phyloP scores from a whole-genome alignment of 2,329 filamentous ascomycete species.

The Colletotrichum plurivorum region DNA sequence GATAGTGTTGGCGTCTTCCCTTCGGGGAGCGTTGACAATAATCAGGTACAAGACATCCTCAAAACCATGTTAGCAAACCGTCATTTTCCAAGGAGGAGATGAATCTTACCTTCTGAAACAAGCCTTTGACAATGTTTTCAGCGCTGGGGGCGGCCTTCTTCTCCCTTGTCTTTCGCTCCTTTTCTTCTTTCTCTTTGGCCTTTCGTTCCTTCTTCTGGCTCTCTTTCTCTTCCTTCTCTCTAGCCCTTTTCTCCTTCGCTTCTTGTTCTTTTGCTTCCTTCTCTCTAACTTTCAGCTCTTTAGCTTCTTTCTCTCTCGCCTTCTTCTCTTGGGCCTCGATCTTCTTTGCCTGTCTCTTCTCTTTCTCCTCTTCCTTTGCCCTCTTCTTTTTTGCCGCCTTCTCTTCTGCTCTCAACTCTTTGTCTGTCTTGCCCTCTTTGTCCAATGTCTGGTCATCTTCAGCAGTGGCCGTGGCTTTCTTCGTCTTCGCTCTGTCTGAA shows the following conservation, averaged over 20 bases:
- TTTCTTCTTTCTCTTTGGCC: neutral
- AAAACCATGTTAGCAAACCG: neutral
- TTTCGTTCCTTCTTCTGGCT: neutral
- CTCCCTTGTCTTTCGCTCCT: neutral
- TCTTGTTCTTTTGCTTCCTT: neutral
- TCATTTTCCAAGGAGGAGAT: fast-evolving
- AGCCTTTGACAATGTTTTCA: neutral
- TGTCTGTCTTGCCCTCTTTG: no score
- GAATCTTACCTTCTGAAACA: slow-evolving; percentile 28
- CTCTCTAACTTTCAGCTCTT: neutral
- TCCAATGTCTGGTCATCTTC: no score
- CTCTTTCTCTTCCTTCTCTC: neutral
- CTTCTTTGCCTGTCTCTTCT: neutral
- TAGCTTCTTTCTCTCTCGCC: neutral
- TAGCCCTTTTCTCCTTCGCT: neutral
- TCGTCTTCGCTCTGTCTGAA: no score
- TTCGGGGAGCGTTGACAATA: slow-evolving; percentile 15
- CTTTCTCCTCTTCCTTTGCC: neutral
- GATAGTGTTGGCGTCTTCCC: no score
- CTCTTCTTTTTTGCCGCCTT: neutral
- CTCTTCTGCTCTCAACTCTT: no score
- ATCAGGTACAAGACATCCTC: slow-evolving; percentile 36
- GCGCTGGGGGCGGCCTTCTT: neutral
- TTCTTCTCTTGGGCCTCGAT: neutral
- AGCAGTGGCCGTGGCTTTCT: no score